Percentiles rank a stretch among this genome's conserved stretches.
phyloP scores from a whole-genome alignment of 352 stramenopile species.

The Phytopythium kandeliae region DNA sequence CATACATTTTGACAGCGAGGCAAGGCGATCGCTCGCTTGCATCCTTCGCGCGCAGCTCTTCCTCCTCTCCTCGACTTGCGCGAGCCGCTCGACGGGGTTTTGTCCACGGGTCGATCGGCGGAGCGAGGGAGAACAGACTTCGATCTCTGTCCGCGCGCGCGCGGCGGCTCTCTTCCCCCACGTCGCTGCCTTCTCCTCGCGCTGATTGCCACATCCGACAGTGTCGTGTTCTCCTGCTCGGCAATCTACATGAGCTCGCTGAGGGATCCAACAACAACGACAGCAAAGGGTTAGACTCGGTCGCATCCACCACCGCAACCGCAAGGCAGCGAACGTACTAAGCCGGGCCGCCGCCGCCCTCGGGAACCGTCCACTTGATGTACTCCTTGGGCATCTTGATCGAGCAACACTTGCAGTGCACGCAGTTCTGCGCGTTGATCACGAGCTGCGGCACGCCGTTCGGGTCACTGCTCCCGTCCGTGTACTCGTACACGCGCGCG shows the following conservation, averaged over 20 bases:
- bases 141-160: conserved; percentile 6
- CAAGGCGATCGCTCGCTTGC: background rate
- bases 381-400: conserved; percentile 99
- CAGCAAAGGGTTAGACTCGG: conserved; percentile 12
- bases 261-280: conserved; percentile 15
- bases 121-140: conserved; percentile 2
- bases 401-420: conserved; percentile 99
- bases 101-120: background rate
- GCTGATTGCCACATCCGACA: background rate
- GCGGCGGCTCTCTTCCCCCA: background rate
- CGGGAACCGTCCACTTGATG: conserved; percentile 99
- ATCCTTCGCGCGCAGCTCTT: background rate
- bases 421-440: conserved; percentile 99
- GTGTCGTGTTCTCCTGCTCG: conserved; percentile 1
- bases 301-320: background rate
- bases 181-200: conserved; percentile 1
- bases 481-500: conserved; percentile 98
- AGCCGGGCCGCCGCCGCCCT: conserved; percentile 95
- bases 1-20: conserved; percentile 7
- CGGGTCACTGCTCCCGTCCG: conserved; percentile 85
- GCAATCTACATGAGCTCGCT: conserved; percentile 68
- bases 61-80: conserved; percentile 3
- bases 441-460: conserved; percentile 91
- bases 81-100: background rate
- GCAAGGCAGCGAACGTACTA: conserved; percentile 86